Evolutionary conservation across 208 protist genomes (phyloP), one percentile per base, ranked within the genome.

Genomic region (Angomonas deanei): DNA sequence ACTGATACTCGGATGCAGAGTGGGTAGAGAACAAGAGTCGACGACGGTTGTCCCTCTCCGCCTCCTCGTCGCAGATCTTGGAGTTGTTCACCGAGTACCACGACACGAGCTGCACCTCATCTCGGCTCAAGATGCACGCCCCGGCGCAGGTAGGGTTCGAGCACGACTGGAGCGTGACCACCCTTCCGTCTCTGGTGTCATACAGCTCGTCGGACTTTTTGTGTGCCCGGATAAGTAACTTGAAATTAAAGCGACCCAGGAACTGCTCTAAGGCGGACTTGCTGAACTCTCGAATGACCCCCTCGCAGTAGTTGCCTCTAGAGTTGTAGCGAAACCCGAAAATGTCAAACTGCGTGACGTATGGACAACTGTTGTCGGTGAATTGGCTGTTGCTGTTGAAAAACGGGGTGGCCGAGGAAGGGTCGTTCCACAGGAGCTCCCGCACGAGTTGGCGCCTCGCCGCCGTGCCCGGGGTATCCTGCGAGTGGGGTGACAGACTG

Each of bases 381-480:
- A 33, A 28, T 53, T 34, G 2, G 8, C 15, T 33, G 8, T 27
- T 15, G 54, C 28, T 56, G 15, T 26, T 53, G 30, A 30, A 27
- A 21, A 39, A 10, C 1, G 3, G 1, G 6, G 33, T 15, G 30
- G 0, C 55, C 3, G 28, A 23, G 21, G 39, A 59, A 30, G 53
- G 82, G 63, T 74, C 76, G 50, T 92, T 92, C 80, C 82, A 88
- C 17, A 92, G 30, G 0, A 92, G 57, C 66, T 92, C 86, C 1
- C 86, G 86, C 61, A 86, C 66, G 1, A 92, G 77, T 15, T 81
- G 82, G 5, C 80, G 69, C 6, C 64, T 61, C n/a, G 66, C 62
- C 23, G 66, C 67, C 19, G 32, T 60, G 2, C 26, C 33, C 10
- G 23, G 38, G 30, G 36, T 33, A n/a, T 83, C 74, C 26, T 65